Conservation (phyloP, 2,329 filamentous ascomycete genomes). For the Aspergillus pseudoterreus region DNA sequence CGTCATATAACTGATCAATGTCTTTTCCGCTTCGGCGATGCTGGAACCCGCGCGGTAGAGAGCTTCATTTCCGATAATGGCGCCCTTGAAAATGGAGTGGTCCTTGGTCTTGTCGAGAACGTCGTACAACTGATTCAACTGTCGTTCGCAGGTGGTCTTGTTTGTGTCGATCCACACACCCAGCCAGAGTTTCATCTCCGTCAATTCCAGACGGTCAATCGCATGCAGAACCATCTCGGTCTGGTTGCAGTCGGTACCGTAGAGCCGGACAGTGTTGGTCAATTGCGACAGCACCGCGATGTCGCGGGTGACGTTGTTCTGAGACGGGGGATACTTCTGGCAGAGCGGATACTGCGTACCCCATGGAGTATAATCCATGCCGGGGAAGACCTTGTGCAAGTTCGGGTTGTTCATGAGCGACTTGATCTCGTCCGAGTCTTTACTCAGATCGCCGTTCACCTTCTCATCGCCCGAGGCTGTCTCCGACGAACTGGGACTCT, state of each 20-base stretch:
- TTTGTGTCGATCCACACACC: constrained; percentile 91
- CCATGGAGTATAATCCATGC: constrained; percentile 91
- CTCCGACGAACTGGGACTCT: constrained; percentile 30
- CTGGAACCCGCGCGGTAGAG: constrained; percentile 48
- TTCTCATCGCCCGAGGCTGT: constrained; percentile 57
- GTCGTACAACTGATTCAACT: constrained; percentile 78
- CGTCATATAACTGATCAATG: constrained; percentile 62
- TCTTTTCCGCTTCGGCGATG: constrained; percentile 61
- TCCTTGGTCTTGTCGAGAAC: constrained; percentile 60
- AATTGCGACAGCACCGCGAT: constrained; percentile 85
- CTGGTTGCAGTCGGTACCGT: constrained; percentile 96
- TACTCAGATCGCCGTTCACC: constrained; percentile 66
- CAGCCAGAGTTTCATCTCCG: constrained; percentile 82
- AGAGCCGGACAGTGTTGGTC: constrained; percentile 81
- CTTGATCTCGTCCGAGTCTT: constrained; percentile 76
- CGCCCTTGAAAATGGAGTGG: constrained; percentile 53
- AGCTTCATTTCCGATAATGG: constrained; percentile 63
- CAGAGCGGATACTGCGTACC: constrained; percentile 89
- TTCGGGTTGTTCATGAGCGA: constrained; percentile 72
- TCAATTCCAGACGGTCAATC: constrained; percentile 68
- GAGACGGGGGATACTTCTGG: constrained; percentile 69
- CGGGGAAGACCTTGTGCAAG: constrained; percentile 90
- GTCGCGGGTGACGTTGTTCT: constrained; percentile 93
- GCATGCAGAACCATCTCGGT: constrained; percentile 89
- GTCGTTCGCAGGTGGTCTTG: constrained; percentile 74